Evolutionary conservation across 108 stramenopile genomes (phyloP).

Genomic region (Hondaea fermentalgiana): DNA sequence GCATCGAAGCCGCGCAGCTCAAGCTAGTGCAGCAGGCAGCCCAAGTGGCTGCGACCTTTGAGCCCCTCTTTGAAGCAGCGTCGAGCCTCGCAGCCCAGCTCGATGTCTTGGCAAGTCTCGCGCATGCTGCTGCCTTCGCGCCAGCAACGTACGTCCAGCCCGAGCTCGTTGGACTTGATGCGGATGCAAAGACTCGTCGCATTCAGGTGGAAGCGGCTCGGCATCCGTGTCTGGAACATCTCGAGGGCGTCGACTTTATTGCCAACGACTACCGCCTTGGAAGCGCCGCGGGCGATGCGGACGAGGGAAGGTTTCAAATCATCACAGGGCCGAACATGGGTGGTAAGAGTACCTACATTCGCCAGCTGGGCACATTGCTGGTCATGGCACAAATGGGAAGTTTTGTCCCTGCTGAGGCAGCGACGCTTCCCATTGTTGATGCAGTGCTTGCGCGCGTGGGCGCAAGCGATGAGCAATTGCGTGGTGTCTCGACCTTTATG

Average conservation of each 20-base stretch:
- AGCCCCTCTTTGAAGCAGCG: neutral
- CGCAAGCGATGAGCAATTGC: conserved; percentile 84
- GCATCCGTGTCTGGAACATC: conserved; percentile 91
- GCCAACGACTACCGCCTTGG: conserved; percentile 71
- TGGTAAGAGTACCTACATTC: conserved; percentile 86
- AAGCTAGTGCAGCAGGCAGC: neutral
- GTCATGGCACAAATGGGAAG: conserved; percentile 90
- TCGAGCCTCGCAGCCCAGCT: neutral
- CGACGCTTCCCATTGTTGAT: conserved; percentile 80
- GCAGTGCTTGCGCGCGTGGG: conserved; percentile 82
- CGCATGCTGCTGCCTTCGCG: conserved; percentile 72
- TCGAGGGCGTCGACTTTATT: conserved; percentile 76
- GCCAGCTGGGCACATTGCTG: conserved; percentile 75
- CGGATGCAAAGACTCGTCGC: conserved; percentile 24
- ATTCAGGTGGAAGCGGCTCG: conserved; percentile 62
- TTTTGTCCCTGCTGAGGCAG: conserved; percentile 70
- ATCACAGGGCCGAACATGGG: conserved; percentile 98
- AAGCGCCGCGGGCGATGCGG: neutral
- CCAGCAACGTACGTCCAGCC: conserved; percentile 72
- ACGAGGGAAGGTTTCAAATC: conserved; percentile 63
- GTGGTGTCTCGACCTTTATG: conserved; percentile 96
- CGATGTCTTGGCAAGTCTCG: conserved; percentile 55
- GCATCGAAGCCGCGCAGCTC: neutral
- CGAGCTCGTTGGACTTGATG: conserved; percentile 55
- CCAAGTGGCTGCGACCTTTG: neutral